Evolutionary conservation across 257 asterid genomes (phyloP).

Genomic region (Solanum commersonii): DNA sequence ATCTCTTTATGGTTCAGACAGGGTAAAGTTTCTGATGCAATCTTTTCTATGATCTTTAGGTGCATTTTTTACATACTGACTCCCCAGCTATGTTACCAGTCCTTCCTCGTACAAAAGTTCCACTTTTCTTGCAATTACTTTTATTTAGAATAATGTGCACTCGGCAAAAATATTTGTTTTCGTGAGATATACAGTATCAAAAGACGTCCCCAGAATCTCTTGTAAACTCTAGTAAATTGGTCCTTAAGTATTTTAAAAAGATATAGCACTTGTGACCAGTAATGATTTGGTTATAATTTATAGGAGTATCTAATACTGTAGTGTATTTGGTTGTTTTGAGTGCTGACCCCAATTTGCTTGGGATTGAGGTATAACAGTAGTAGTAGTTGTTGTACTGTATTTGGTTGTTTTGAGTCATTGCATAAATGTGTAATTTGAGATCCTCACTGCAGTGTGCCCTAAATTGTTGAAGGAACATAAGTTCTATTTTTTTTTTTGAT

Average conservation of each 20-base stretch:
- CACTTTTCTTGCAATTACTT: neutral
- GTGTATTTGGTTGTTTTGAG: neutral
- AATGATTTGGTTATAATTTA: neutral
- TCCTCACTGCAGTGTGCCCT: neutral
- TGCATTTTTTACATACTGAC: neutral
- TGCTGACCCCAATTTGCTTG: neutral
- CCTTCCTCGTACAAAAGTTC: neutral
- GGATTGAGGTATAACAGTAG: neutral
- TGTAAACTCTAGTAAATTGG: neutral
- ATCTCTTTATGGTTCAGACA: slow-evolving; percentile 95
- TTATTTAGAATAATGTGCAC: neutral
- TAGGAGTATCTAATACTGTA: neutral
- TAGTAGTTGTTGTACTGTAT: neutral
- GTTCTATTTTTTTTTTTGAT: no score
- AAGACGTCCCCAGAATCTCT: neutral
- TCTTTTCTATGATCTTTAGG: neutral
- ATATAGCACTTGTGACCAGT: neutral
- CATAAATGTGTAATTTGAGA: neutral
- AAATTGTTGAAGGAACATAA: neutral
- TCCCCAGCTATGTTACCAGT: neutral
- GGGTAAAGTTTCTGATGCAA: slow-evolving; percentile 40
- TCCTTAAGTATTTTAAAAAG: neutral
- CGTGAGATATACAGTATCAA: neutral
- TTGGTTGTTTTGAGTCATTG: neutral
- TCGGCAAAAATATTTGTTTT: neutral